phyloP scores from a whole-genome alignment of 305 asterid genomes.

The Plantago rigida region DNA sequence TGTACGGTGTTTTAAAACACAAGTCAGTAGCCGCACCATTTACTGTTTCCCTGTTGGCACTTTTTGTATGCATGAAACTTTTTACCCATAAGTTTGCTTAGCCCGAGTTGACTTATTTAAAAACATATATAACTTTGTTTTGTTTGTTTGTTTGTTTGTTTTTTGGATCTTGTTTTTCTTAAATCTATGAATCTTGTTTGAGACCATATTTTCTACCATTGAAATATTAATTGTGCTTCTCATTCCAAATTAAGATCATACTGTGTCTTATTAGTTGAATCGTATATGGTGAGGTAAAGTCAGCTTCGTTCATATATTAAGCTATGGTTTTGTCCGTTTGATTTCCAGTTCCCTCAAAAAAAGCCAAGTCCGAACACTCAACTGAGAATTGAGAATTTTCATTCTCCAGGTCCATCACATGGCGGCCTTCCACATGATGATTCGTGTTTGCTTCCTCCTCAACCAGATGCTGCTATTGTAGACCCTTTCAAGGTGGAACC shows the following conservation, averaged over 20 bases:
- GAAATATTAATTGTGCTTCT: no score
- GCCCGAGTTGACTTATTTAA: no score
- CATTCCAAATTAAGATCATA: no score
- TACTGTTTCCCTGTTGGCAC: no score
- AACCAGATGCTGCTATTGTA: constrained; percentile 9
- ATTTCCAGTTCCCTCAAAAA: constrained; percentile 27
- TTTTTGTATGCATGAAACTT: no score
- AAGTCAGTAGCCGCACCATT: no score
- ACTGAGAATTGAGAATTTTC: constrained; percentile 20
- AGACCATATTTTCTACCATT: no score
- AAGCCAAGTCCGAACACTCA: constrained; percentile 30
- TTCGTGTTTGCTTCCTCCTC: constrained; percentile 16
- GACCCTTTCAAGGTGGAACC: constrained; percentile 9
- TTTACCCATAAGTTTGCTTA: background rate
- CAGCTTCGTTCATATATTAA: no score
- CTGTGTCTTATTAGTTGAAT: background rate
- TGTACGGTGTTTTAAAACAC: no score
- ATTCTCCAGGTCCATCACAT: constrained; percentile 23
- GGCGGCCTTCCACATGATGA: constrained; percentile 16
- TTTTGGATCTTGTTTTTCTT: no score
- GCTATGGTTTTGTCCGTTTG: background rate
- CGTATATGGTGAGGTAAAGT: background rate
- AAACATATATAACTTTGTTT: no score
- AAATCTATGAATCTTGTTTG: background rate
- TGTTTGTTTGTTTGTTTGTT: no score